A percentile compares a stretch with the other conserved stretches of the same genome.
These are phyloP conservation scores for Delitschia confertaspora DNA, from an alignment of 495 filamentous ascomycete species.

Conservation along the genomic window DNA sequence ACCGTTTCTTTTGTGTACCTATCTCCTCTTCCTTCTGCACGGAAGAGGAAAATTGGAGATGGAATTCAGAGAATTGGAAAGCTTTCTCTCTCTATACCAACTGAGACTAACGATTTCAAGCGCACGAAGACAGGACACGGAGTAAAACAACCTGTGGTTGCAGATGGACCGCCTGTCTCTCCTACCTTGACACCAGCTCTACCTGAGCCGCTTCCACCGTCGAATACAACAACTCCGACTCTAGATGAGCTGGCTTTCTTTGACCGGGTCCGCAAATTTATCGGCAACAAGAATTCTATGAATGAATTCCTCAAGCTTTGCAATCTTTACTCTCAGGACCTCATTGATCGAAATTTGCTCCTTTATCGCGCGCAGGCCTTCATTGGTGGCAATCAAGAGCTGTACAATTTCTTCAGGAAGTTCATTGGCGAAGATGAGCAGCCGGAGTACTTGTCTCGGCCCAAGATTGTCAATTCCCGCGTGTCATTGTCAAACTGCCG, in stretches of 20 bases:
- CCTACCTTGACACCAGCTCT: conserved; percentile 79
- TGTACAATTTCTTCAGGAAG: conserved; percentile 74
- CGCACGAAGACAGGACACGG: conserved; percentile 54
- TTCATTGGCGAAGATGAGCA: conserved; percentile 63
- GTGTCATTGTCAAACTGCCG: conserved; percentile 91
- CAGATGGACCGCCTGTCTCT: conserved; percentile 64
- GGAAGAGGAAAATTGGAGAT: neutral
- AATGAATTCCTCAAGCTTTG: conserved; percentile 93
- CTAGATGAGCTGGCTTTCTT: conserved; percentile 86
- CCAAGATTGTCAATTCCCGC: conserved; percentile 59
- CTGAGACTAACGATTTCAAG: conserved; percentile 26
- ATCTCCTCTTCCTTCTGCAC: neutral
- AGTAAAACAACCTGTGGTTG: conserved; percentile 50
- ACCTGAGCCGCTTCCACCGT: conserved; percentile 75
- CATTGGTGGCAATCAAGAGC: conserved; percentile 77
- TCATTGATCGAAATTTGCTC: conserved; percentile 74
- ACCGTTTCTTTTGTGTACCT: neutral
- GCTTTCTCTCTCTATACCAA: neutral
- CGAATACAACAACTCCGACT: conserved; percentile 50
- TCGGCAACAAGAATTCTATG: conserved; percentile 81
- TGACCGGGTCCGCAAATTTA: conserved; percentile 91
- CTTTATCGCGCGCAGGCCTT: conserved; percentile 74
- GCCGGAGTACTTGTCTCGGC: conserved; percentile 69
- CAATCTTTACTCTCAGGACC: conserved; percentile 83
- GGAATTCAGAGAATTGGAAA: neutral